phyloP scores from a whole-genome alignment of 129 eudicot species.

The Logfia minima region DNA sequence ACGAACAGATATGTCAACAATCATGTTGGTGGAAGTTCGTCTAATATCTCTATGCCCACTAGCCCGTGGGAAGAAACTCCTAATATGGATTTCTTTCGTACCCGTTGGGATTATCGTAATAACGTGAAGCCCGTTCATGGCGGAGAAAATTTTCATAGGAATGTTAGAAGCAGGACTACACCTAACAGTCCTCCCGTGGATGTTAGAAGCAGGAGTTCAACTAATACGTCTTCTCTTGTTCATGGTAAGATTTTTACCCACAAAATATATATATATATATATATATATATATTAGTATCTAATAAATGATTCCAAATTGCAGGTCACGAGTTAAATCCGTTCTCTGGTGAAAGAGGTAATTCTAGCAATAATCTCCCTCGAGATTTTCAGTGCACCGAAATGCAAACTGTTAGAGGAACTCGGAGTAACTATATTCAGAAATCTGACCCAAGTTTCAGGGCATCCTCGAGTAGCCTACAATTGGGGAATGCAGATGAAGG shows the following conservation, averaged over 20 bases:
- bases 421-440: conserved; percentile 45
- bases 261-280: no score
- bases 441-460: conserved; percentile 38
- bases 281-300: not conserved
- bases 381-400: conserved; percentile 29
- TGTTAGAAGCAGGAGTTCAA: conserved; percentile 44
- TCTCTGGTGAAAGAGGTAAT: conserved; percentile 34
- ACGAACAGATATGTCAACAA: conserved; percentile 39
- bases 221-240: conserved; percentile 30
- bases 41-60: conserved; percentile 33
- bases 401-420: conserved; percentile 44
- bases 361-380: conserved; percentile 41
- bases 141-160: conserved; percentile 46
- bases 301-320: conserved; percentile 13
- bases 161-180: conserved; percentile 56
- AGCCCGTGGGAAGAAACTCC: conserved; percentile 49
- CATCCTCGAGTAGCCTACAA: conserved; percentile 47
- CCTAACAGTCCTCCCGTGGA: conserved; percentile 37
- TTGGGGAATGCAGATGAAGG: conserved; percentile 47
- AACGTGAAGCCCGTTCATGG: conserved; percentile 34
- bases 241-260: conserved; percentile 29
- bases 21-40: conserved; percentile 38
- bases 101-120: conserved; percentile 41
- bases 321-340: conserved; percentile 49
- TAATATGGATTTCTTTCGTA: conserved; percentile 36